phyloP scores from a whole-genome alignment of 768 basidiomycete species.

The Boletales sp. region DNA sequence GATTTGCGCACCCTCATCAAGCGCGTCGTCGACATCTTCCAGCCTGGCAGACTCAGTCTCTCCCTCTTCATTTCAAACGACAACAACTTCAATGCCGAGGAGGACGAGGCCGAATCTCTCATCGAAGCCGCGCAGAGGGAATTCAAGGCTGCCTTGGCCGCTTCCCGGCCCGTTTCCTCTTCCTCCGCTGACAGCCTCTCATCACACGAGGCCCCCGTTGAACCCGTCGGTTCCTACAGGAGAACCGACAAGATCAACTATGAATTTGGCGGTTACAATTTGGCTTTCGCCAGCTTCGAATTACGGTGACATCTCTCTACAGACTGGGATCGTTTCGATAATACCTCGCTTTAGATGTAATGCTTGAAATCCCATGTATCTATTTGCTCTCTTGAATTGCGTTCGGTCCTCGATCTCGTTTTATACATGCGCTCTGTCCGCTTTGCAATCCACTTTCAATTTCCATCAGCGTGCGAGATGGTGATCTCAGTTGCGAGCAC shows the following conservation, averaged over 20 bases:
- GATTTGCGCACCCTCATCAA: conserved; percentile 78
- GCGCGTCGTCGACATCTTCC: conserved; percentile 90
- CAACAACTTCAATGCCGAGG: conserved; percentile 40
- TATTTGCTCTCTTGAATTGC: conserved; percentile 11
- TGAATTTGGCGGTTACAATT: conserved; percentile 90
- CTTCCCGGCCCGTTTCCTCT: conserved; percentile 20
- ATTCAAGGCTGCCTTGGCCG: conserved; percentile 62
- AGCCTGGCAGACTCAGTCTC: conserved; percentile 78
- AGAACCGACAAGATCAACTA: conserved; percentile 98
- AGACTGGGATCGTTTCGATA: conserved; percentile 11
- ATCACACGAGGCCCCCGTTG: conserved; percentile 6
- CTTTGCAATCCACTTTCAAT: conserved; percentile 15
- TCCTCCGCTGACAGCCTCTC: conserved; percentile 16
- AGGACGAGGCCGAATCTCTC: conserved; percentile 49
- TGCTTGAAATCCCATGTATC: conserved; percentile 14
- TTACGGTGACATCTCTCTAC: conserved; percentile 30
- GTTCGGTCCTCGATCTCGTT: conserved; percentile 7
- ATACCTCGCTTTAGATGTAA: conserved; percentile 22
- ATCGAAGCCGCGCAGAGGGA: conserved; percentile 72
- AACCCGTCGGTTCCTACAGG: conserved; percentile 44
- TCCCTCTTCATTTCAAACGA: conserved; percentile 86
- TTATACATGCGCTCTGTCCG: conserved; percentile 17
- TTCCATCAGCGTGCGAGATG: background rate
- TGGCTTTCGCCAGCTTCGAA: conserved; percentile 88
- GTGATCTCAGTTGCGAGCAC: conserved; percentile 3